These are phyloP conservation scores for Hermanozyma aechmeae DNA, from an alignment of 805 yeast genomes.

Conservation along the genomic window DNA sequence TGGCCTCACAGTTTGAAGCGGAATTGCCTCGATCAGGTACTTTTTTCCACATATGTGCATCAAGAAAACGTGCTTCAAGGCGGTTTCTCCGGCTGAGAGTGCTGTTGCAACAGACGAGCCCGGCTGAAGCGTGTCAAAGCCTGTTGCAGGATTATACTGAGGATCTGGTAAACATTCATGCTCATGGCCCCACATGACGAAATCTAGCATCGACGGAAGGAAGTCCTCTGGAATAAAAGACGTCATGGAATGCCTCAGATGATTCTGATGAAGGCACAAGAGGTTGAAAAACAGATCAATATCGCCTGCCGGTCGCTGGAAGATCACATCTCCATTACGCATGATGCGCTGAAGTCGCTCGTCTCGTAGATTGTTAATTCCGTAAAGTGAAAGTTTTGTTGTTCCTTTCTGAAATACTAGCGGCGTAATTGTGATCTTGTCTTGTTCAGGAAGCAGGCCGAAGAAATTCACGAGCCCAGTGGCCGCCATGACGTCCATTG, in stretches of 20 bases:
- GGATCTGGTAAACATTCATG: conserved; percentile 85
- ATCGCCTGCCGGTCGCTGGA: conserved; percentile 55
- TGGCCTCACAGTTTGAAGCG: conserved; percentile 69
- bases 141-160: conserved; percentile 44
- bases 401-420: conserved; percentile 72
- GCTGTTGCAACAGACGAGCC: conserved; percentile 95
- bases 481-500: conserved; percentile 76
- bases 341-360: conserved; percentile 79
- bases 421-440: conserved; percentile 66
- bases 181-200: conserved; percentile 96
- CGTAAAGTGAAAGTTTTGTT: conserved; percentile 80
- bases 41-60: conserved; percentile 52
- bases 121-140: conserved; percentile 78
- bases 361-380: conserved; percentile 81
- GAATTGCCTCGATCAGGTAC: conserved; percentile 49
- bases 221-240: conserved; percentile 79
- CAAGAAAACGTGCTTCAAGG: conserved; percentile 65
- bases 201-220: conserved; percentile 71
- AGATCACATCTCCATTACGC: conserved; percentile 70
- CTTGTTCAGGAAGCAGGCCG: conserved; percentile 73
- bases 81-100: conserved; percentile 74
- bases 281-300: conserved; percentile 69
- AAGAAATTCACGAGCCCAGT: conserved; percentile 84
- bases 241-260: conserved; percentile 68
- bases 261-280: conserved; percentile 89